Evolutionary conservation across 345 rosid genomes (phyloP), one percentile per base, ranked within the genome.

Genomic region (Limnanthes douglasii): DNA sequence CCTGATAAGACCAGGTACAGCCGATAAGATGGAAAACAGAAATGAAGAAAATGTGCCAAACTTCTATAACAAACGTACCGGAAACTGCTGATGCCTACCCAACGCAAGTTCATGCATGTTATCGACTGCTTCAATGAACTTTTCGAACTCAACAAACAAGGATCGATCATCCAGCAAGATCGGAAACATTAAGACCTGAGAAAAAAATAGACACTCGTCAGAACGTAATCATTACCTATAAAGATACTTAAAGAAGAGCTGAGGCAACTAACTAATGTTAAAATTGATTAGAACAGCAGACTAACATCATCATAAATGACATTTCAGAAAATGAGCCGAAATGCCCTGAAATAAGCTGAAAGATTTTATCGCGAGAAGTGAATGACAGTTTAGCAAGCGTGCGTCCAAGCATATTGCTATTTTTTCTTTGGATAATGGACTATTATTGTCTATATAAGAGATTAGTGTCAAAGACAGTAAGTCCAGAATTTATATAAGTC

Each of bases 141-240:
- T 62, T 51, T 84, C 95, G 56, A 88, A 84, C 64, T 84, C 98
- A 48, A 52, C 20, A 47, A 67, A 68, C 34, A 90, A 65, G 14
- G 75, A 70, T 55, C 62, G 69, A 46, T 84, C 92, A 59, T 84
- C 84, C 45, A 90, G 61, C 57, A 84, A 66, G 51, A 62, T 32
- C 15, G 98, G 98, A 72, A 66, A 78, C 98, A 84, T 90, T 75
- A 90, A 72, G 54, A 90, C 92, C 98, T 90, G 76, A 29, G 21
- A 46, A 16, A 34, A 42, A 24, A 52, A 51, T 5, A 33, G 33
- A 40, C 34, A 26, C 36, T 31, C 17, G 26, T 16, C 20, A 15
- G 44, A 24, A 16, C 33, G 17, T 26, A 48, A 31, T 16, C 41
- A 17, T 31, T 26, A 5, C 41, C 32, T 32, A 24, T 15, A 15